phyloP scores from a whole-genome alignment of 495 filamentous ascomycete genomes.

The Xylaria grammica region DNA sequence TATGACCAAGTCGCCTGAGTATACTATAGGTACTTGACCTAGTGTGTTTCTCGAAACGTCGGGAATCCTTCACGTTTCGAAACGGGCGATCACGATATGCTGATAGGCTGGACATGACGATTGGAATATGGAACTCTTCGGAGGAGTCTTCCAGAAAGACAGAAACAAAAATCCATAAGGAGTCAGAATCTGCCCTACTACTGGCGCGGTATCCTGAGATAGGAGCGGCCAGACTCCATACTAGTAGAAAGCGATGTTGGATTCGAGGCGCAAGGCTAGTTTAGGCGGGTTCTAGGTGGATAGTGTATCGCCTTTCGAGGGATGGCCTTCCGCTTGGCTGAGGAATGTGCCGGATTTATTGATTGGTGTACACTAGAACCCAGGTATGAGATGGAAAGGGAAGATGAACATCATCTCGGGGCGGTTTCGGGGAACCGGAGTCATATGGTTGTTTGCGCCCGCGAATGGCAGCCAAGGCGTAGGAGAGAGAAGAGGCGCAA shows the following conservation, averaged over 20 bases:
- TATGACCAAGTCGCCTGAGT: constrained; percentile 7
- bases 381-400: not conserved
- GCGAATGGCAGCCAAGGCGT: no score
- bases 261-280: constrained; percentile 2
- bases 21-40: no score
- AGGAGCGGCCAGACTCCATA: not conserved
- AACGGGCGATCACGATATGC: constrained; percentile 11
- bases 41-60: constrained; percentile 18
- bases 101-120: constrained; percentile 7
- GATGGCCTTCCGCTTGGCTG: not conserved
- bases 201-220: not conserved
- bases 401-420: not conserved
- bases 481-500: constrained; percentile 17
- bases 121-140: not conserved
- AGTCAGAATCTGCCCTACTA: constrained; percentile 4
- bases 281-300: constrained; percentile 1
- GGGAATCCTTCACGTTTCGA: constrained; percentile 15
- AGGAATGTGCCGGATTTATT: constrained; percentile 6
- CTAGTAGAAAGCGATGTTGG: constrained; percentile 12
- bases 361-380: not conserved
- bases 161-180: constrained; percentile 14
- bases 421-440: not conserved
- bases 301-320: constrained; percentile 5
- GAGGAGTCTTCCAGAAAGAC: not conserved
- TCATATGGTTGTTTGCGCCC: no score